phyloP scores from a whole-genome alignment of 2,329 filamentous ascomycete genomes.

The Xylariaceae sp. region DNA sequence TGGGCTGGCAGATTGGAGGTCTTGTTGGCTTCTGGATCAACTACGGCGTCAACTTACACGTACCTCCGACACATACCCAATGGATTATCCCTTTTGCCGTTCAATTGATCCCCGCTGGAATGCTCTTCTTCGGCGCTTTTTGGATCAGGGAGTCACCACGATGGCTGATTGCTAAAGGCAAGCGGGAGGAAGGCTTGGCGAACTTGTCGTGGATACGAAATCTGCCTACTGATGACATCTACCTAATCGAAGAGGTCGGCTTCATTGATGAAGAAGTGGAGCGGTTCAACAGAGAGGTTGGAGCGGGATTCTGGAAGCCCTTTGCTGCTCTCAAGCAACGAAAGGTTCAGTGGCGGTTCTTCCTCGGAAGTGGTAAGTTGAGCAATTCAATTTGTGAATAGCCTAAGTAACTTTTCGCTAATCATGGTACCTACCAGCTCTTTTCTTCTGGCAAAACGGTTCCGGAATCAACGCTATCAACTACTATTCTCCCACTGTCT shows the following conservation, averaged over 20 bases:
- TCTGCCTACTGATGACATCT: slow-evolving; percentile 53
- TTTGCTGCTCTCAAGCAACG: slow-evolving; percentile 57
- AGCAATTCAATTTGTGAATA: neutral
- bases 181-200: slow-evolving; percentile 56
- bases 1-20: slow-evolving; percentile 63
- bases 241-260: slow-evolving; percentile 71
- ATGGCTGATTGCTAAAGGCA: slow-evolving; percentile 65
- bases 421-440: slow-evolving; percentile 31
- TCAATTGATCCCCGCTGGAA: slow-evolving; percentile 64
- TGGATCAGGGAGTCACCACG: slow-evolving; percentile 66
- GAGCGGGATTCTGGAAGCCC: slow-evolving; percentile 72
- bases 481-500: slow-evolving; percentile 64
- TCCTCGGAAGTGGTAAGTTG: slow-evolving; percentile 58
- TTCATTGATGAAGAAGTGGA: slow-evolving; percentile 70
- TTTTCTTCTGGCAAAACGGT: slow-evolving; percentile 77
- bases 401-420: neutral
- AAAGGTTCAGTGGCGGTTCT: slow-evolving; percentile 67
- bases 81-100: slow-evolving; percentile 66
- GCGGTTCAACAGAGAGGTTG: slow-evolving; percentile 59
- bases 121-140: slow-evolving; percentile 58
- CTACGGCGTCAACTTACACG: slow-evolving; percentile 56
- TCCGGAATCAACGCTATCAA: slow-evolving; percentile 69
- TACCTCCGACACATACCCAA: slow-evolving; percentile 47
- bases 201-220: slow-evolving; percentile 65
- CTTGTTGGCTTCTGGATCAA: slow-evolving; percentile 66